Conservation (phyloP, 306 rosid species). For the Fragaria ananassa region DNA sequence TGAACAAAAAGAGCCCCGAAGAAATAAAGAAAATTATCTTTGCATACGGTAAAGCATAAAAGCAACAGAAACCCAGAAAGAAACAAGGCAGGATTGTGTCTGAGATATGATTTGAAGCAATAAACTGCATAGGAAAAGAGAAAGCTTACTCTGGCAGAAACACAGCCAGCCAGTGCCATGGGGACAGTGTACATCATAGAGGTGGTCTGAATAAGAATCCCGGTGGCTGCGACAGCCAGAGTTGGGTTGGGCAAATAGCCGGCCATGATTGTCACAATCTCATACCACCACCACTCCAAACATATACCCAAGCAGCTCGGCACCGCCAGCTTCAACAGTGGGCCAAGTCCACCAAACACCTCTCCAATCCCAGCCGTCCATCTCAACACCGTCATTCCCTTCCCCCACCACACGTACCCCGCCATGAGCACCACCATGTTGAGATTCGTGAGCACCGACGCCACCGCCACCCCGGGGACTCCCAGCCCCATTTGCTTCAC, state of each 20-base stretch:
- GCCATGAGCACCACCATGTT: slow-evolving; percentile 71
- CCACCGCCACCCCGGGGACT: slow-evolving; percentile 81
- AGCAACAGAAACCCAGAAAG: not conserved
- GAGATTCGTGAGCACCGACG: slow-evolving; percentile 78
- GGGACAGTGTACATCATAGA: slow-evolving; percentile 98
- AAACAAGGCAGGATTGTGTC: not conserved
- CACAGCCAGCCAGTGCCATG: slow-evolving; percentile 96
- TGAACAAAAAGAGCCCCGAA: not conserved
- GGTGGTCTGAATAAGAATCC: slow-evolving; percentile 90
- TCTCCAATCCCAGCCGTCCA: slow-evolving; percentile 45
- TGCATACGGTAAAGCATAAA: not conserved
- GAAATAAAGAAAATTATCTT: not conserved
- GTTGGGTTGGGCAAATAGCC: slow-evolving; percentile 78
- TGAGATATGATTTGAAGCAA: not conserved
- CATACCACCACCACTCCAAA: slow-evolving; percentile 99
- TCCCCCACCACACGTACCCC: slow-evolving; percentile 49
- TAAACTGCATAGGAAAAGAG: not conserved
- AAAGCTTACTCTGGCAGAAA: slow-evolving; percentile 72
- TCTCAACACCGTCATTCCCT: slow-evolving; percentile 31
- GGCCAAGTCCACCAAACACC: slow-evolving; percentile 48
- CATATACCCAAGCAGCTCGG: slow-evolving; percentile 93
- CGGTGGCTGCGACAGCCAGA: slow-evolving; percentile 86
- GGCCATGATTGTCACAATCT: slow-evolving; percentile 83
- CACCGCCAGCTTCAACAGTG: slow-evolving; percentile 61
- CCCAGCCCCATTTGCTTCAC: slow-evolving; percentile 57